These are phyloP conservation scores for Heliamphora exappendiculata DNA, from an alignment of 148 eudicot species.

Conservation along the genomic window DNA sequence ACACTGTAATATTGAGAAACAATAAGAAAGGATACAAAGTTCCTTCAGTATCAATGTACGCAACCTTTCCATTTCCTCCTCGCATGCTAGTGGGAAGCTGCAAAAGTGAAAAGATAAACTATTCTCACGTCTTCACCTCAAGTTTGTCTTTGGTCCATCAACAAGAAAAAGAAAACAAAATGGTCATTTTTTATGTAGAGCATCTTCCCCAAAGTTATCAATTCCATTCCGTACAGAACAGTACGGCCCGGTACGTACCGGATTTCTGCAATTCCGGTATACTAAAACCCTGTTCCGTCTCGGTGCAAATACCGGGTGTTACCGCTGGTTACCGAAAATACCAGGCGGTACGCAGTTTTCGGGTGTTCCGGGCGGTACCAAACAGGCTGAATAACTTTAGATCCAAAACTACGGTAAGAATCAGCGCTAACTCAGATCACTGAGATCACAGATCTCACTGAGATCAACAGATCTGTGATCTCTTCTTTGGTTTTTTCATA, in stretches of 20 bases:
- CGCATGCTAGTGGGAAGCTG: conserved; percentile 88
- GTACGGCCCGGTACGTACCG: too few species aligned
- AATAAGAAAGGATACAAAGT: conserved; percentile 75
- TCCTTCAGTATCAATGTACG: conserved; percentile 96
- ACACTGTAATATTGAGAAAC: neutral
- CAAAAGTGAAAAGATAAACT: conserved; percentile 7
- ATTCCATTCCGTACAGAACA: too few species aligned
- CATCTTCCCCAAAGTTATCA: neutral
- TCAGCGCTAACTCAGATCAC: too few species aligned
- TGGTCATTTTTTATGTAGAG: neutral
- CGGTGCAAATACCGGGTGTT: too few species aligned
- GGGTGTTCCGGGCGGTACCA: too few species aligned
- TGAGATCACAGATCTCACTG: too few species aligned
- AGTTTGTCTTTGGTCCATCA: neutral
- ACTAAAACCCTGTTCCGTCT: too few species aligned
- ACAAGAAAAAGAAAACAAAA: neutral
- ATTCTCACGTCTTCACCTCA: neutral
- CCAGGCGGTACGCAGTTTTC: too few species aligned
- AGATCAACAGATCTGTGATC: conserved; percentile 12
- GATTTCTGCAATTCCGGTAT: too few species aligned
- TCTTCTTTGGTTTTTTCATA: neutral
- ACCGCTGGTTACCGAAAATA: too few species aligned
- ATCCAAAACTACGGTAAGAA: too few species aligned
- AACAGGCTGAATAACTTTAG: too few species aligned
- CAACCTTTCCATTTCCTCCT: conserved; percentile 97